Base-by-base conservation (phyloP, 202 grass and related monocot genomes). In the Dendrocalamus latiflorus region DNA sequence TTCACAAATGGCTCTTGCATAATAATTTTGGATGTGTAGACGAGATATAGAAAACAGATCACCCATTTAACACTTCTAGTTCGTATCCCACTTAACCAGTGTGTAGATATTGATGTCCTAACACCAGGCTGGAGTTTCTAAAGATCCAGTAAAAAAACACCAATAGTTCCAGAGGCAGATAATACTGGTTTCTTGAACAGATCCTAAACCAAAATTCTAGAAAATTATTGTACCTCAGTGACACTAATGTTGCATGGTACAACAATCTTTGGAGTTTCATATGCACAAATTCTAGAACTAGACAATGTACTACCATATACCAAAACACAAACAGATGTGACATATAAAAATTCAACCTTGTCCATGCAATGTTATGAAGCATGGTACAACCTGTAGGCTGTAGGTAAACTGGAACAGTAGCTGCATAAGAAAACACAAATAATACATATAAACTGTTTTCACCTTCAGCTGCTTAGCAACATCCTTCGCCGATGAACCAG, bases 381-480 rank as follows among this genome's bases (percentile, higher is more conserved):
- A 43, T 73, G 15, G 30, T 64, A 68, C 22, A 49, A n/a, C 14
- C 34, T 71, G 63, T 20, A 34, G 17, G 58, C 34, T 71, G 63
- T 20, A 34, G 17, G 58, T 12, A 69, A 49, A 18, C n/a, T 13
- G 25, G 25, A 72, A 62, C 48, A 54, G 41, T 33, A 61, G 22
- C 55, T 28, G 57, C 9, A 16, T 26, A 51, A 56, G 50, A 55
- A 9, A 74, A 62, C 13, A 47, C 18, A 28, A 6, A 83, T 72
- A 9, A 16, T 10, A 7, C 1, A 11, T 65, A 33, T 8, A 22
- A 1, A 26, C 4, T 43, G 9, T 53, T 70, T 76, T 68, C 85
- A 96, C 93, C 88, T 96, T 96, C 0, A 96, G 83, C 80, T 96
- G 93, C 83, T 95, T 96, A 53, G 93, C 93, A 56, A 96, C 93